Conservation (phyloP, 177 flowering plant species). For the Telopea speciosissima region DNA sequence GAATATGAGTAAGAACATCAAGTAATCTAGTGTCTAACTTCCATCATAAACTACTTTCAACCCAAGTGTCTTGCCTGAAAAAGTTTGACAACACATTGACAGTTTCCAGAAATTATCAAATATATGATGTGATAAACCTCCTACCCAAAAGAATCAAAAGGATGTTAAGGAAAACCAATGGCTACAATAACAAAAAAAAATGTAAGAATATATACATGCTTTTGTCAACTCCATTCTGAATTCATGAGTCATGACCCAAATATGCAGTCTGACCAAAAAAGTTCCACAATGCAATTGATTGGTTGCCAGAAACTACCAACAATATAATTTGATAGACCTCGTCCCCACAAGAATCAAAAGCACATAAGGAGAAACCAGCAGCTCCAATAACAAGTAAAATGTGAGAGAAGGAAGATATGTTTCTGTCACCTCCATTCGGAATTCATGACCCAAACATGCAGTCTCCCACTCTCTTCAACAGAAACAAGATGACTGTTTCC, state of each 20-base stretch:
- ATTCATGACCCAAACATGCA: conserved; percentile 84
- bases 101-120: background rate
- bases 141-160: background rate
- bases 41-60: background rate
- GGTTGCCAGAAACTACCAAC: background rate
- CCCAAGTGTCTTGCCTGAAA: background rate
- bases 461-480: conserved; percentile 62
- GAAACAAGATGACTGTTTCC: conserved; percentile 64
- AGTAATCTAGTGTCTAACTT: background rate
- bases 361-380: background rate
- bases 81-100: background rate
- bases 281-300: background rate
- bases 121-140: background rate
- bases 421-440: conserved; percentile 65
- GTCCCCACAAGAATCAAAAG: background rate
- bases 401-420: background rate
- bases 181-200: background rate
- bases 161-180: background rate
- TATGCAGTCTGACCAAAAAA: conserved; percentile 29
- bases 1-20: background rate
- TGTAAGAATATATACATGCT: background rate
- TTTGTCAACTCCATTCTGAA: conserved; percentile 67
- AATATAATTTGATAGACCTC: background rate
- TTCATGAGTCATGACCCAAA: conserved; percentile 92
- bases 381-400: background rate